Conservation (phyloP, 2,329 filamentous ascomycete species). For the Penicillium sp. region DNA sequence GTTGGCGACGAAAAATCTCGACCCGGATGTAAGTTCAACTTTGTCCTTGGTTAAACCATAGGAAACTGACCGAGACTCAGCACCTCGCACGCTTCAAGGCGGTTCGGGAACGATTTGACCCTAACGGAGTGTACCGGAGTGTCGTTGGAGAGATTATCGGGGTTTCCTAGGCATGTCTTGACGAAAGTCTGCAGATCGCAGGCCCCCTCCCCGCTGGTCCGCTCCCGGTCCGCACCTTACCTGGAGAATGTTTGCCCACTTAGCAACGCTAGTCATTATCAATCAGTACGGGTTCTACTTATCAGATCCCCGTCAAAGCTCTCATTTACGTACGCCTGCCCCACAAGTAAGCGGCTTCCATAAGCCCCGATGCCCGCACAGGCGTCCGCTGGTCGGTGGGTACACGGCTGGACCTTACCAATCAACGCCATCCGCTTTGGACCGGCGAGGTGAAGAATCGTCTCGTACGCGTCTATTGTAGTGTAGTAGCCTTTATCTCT, state of each 20-base stretch:
- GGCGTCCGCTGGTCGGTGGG: not conserved
- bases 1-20: constrained; percentile 13
- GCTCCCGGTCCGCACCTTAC: not conserved
- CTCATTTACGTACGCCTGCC: not conserved
- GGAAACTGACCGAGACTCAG: not conserved
- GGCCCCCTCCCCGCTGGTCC: not conserved
- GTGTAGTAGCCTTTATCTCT: too few species aligned
- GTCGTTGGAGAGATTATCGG: constrained; percentile 21
- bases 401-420: not conserved
- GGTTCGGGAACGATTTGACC: constrained; percentile 17
- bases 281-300: not conserved
- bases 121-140: constrained; percentile 19
- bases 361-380: not conserved
- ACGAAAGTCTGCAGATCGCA: not conserved
- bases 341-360: not conserved
- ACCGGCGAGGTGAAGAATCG: too few species aligned
- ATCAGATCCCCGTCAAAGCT: too few species aligned
- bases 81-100: constrained; percentile 21
- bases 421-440: too few species aligned
- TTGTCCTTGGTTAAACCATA: not conserved
- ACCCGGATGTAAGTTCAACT: constrained; percentile 13
- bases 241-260: not conserved
- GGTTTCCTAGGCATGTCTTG: constrained; percentile 5
- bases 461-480: too few species aligned
- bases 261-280: not conserved